phyloP scores from a whole-genome alignment of 441 rosid genomes.

The Oxalis stricta region DNA sequence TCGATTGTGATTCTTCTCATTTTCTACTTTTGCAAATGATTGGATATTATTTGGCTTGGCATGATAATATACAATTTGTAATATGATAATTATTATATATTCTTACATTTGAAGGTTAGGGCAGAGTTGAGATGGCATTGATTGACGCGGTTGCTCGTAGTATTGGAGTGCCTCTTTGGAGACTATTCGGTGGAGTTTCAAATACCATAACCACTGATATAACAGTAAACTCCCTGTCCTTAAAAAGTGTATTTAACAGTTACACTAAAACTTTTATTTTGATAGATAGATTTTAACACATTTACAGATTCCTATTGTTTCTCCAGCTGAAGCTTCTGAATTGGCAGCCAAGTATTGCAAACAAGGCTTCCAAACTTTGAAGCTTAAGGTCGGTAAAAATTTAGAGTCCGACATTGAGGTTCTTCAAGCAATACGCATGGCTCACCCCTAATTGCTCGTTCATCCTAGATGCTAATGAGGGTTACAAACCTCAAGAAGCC shows the following conservation, averaged over 20 bases:
- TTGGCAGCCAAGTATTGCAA: conserved; percentile 57
- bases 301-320: conserved; percentile 78
- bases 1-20: too few relatives aligned
- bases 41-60: too few relatives aligned
- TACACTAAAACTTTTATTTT: not conserved
- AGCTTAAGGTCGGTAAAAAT: conserved; percentile 86
- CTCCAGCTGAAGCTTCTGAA: conserved; percentile 57
- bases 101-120: conserved; percentile 46
- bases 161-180: conserved; percentile 57
- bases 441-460: conserved; percentile 59
- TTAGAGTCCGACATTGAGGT: conserved; percentile 57
- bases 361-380: conserved; percentile 70
- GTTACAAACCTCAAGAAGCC: conserved; percentile 61
- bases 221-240: conserved; percentile 46
- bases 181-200: conserved; percentile 73
- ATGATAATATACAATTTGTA: too few relatives aligned
- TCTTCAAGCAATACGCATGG: conserved; percentile 67
- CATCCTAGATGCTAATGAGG: conserved; percentile 91
- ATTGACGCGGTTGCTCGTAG: conserved; percentile 78
- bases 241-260: not conserved
- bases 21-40: too few relatives aligned
- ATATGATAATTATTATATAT: conserved; percentile 11
- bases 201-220: conserved; percentile 60
- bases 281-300: conserved; percentile 4
- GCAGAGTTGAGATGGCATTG: conserved; percentile 89